A percentile compares a stretch with the other conserved stretches of the same genome.
Evolutionary conservation across 2,329 filamentous ascomycete genomes (phyloP).

Genomic region (Trichophyton simii): DNA sequence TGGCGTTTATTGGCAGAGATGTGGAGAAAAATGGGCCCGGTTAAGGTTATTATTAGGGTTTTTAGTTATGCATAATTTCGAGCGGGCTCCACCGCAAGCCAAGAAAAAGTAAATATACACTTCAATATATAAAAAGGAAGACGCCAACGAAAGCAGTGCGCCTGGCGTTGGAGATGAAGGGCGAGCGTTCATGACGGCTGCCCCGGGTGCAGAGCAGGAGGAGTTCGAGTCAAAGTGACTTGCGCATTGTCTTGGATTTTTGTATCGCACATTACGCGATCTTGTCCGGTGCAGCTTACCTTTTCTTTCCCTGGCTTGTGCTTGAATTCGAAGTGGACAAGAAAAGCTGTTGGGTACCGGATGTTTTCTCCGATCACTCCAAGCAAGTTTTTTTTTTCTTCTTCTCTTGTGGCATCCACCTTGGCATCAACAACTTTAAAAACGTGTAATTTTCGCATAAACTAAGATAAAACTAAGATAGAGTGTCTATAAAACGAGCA

Average conservation of each 20-base stretch:
- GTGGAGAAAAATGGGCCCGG: background rate
- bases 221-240: background rate
- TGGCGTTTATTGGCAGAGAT: background rate
- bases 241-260: background rate
- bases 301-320: background rate
- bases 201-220: background rate
- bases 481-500: no score
- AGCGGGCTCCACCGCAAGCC: background rate
- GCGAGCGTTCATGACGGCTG: background rate
- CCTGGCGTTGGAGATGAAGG: background rate
- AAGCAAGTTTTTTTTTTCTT: background rate
- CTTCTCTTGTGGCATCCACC: background rate
- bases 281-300: background rate
- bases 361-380: constrained; percentile 1
- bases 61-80: constrained; percentile 4
- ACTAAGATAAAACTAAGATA: background rate
- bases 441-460: background rate
- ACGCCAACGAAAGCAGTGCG: background rate
- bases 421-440: constrained; percentile 3
- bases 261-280: background rate
- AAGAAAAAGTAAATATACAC: background rate
- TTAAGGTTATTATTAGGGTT: constrained; percentile 4
- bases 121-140: background rate
- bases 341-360: background rate
- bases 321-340: background rate